Evolutionary conservation across 1,139 yeast genomes (phyloP).

Genomic region (Geotrichum carabidarum): DNA sequence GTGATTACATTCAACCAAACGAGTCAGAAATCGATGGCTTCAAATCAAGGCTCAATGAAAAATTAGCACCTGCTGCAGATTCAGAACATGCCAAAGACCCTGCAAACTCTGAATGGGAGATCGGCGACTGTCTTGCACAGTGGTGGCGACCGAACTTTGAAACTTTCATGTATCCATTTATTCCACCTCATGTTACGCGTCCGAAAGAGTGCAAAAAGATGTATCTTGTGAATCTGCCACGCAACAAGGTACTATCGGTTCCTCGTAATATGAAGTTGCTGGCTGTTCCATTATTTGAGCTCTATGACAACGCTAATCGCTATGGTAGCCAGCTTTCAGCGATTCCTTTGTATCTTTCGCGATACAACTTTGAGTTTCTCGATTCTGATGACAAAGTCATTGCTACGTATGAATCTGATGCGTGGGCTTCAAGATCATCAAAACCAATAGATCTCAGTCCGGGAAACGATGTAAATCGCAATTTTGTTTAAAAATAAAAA

Average conservation of each 20-base stretch:
- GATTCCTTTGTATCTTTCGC: slow-evolving; percentile 36
- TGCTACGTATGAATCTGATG: slow-evolving; percentile 19
- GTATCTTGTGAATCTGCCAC: slow-evolving; percentile 35
- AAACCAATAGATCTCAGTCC: not conserved
- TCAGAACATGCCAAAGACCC: slow-evolving; percentile 22
- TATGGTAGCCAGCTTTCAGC: slow-evolving; percentile 36
- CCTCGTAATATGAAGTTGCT: slow-evolving; percentile 35
- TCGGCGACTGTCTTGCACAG: slow-evolving; percentile 37
- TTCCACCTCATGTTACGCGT: slow-evolving; percentile 37
- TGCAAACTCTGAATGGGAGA: slow-evolving; percentile 31
- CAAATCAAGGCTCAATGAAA: slow-evolving; percentile 30
- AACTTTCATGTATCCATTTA: slow-evolving; percentile 38
- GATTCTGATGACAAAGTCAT: slow-evolving; percentile 31
- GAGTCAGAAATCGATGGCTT: slow-evolving; percentile 36
- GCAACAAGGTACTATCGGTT: slow-evolving; percentile 30
- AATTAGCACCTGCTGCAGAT: slow-evolving; percentile 27
- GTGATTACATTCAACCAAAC: slow-evolving; percentile 34
- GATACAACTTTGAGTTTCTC: slow-evolving; percentile 35
- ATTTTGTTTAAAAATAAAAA: not conserved
- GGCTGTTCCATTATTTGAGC: slow-evolving; percentile 38
- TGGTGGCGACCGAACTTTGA: slow-evolving; percentile 42
- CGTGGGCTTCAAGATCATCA: not conserved
- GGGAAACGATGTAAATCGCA: not conserved
- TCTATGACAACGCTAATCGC: slow-evolving; percentile 36
- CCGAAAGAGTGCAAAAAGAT: slow-evolving; percentile 39